These are phyloP conservation scores for Austroboletus novae-zelandiae DNA, from an alignment of 1,284 basidiomycete species.

Conservation along the genomic window DNA sequence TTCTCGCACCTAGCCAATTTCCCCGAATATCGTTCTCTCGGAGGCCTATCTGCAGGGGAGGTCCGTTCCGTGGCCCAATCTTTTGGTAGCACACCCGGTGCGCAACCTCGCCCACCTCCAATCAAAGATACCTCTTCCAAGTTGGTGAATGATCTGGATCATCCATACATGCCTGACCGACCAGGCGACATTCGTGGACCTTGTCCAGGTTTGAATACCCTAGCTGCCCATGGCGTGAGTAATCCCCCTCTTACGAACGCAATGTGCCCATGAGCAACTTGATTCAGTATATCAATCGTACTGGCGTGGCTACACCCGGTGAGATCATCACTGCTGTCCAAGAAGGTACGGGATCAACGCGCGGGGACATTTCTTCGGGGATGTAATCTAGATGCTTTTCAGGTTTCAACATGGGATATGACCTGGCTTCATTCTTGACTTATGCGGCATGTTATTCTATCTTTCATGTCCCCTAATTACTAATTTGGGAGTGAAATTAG, in stretches of 20 bases:
- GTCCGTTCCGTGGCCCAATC: constrained; percentile 10
- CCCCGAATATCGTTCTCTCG: constrained; percentile 23
- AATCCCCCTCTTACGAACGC: neutral
- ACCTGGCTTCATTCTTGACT: constrained; percentile 22
- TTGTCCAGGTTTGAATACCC: constrained; percentile 47
- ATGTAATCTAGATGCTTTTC: neutral
- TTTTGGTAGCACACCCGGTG: constrained; percentile 21
- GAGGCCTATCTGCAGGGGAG: constrained; percentile 17
- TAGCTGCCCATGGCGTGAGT: constrained; percentile 43
- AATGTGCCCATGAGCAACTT: neutral
- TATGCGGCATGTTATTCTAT: constrained; percentile 17
- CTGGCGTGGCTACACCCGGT: constrained; percentile 23
- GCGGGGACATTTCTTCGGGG: rapidly evolving
- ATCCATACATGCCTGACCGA: constrained; percentile 16
- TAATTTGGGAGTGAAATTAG: too few relatives aligned
- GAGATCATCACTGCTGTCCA: constrained; percentile 29
- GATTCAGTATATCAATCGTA: constrained; percentile 20
- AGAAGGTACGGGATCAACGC: constrained; percentile 10
- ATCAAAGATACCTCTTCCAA: constrained; percentile 27
- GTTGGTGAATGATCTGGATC: constrained; percentile 21
- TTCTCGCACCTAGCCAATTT: constrained; percentile 15
- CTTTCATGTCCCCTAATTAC: too few relatives aligned
- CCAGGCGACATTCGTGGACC: constrained; percentile 39
- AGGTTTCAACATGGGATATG: constrained; percentile 30
- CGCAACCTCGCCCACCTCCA: constrained; percentile 23